Conservation (phyloP, 192 early-diverging fungal genomes). For the Entomortierella lignicola region DNA sequence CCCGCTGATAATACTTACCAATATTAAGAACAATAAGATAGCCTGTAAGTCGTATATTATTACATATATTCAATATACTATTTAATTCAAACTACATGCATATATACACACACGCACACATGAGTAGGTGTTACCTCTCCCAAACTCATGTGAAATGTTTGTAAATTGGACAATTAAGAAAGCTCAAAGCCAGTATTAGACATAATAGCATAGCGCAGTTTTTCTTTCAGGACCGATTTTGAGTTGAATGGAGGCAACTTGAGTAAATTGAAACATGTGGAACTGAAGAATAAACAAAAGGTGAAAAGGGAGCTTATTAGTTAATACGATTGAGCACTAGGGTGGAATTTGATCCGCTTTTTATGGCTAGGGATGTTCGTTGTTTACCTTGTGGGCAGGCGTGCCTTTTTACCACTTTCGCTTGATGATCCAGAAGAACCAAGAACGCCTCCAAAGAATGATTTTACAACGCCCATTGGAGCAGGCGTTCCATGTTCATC, state of each 20-base stretch:
- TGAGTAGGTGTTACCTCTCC: too few relatives aligned
- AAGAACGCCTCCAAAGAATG: conserved; percentile 69
- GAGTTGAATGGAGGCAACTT: conserved; percentile 56
- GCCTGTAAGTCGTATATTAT: neutral
- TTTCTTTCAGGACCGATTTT: conserved; percentile 64
- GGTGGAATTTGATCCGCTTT: conserved; percentile 1
- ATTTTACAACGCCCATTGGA: conserved; percentile 57
- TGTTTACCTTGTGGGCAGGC: conserved; percentile 62
- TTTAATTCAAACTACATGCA: neutral
- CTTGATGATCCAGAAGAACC: conserved; percentile 57
- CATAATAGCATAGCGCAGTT: conserved; percentile 76
- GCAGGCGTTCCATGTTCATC: conserved; percentile 46
- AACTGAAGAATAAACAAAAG: conserved; percentile 37
- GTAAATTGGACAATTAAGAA: conserved; percentile 5
- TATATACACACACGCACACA: too few relatives aligned
- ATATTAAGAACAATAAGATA: conserved; percentile 30
- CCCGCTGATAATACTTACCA: conserved; percentile 22
- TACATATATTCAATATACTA: neutral
- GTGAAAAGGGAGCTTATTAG: conserved; percentile 58
- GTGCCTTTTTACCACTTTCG: conserved; percentile 67
- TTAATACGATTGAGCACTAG: neutral
- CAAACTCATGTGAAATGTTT: neutral
- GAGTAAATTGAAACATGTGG: conserved; percentile 41
- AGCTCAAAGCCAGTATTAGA: conserved; percentile 82
- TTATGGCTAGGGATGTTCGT: too few relatives aligned